Evolutionary conservation across 148 eudicot genomes (phyloP).

Genomic region (Diospyros lotus): DNA sequence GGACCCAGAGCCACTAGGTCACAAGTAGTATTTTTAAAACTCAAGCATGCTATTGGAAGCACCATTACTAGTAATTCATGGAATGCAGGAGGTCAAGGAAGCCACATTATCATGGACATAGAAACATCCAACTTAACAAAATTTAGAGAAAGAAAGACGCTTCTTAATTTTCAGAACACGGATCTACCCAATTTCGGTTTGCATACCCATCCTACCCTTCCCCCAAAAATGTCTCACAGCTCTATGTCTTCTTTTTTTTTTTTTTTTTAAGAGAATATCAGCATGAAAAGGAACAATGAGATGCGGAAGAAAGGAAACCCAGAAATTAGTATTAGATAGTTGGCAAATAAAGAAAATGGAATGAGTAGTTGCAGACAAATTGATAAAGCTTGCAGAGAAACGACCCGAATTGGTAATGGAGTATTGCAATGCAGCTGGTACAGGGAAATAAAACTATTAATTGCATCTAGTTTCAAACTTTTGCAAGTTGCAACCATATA

Average conservation of each 20-base stretch:
- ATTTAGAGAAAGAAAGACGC: not conserved
- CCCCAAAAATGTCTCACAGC: too few relatives aligned
- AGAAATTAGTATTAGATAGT: not conserved
- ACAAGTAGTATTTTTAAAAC: not conserved
- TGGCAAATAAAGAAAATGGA: not conserved
- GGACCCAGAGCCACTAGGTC: not conserved
- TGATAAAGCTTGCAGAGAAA: not conserved
- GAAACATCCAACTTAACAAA: not conserved
- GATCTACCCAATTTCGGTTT: too few relatives aligned
- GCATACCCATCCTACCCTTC: too few relatives aligned
- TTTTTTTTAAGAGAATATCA: not conserved
- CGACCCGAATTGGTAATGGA: not conserved
- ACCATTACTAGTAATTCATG: not conserved
- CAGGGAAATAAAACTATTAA: not conserved
- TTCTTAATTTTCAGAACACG: too few relatives aligned
- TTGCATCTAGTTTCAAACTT: not conserved
- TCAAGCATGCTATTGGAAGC: not conserved
- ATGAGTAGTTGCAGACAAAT: not conserved
- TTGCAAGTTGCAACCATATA: not conserved
- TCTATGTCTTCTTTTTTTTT: too few relatives aligned
- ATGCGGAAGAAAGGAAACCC: not conserved
- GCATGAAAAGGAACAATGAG: not conserved
- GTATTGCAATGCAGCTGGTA: not conserved
- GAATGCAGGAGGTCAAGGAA: not conserved
- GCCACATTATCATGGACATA: too few relatives aligned